These are phyloP conservation scores for Salix brachista DNA, from an alignment of 345 rosid genomes.

Conservation along the genomic window DNA sequence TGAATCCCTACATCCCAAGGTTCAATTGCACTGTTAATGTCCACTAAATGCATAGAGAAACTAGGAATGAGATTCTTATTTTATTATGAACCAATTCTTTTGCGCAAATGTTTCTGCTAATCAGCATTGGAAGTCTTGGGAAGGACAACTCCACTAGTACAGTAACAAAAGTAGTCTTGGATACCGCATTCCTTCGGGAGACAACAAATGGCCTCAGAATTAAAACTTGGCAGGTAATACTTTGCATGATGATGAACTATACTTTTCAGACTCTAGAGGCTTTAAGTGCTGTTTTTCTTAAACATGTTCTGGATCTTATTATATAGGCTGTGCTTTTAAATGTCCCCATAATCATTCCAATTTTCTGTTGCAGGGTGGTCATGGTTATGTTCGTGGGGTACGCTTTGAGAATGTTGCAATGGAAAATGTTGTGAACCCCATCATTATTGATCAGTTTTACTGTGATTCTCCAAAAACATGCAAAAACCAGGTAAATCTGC, in stretches of 20 bases:
- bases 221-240: conserved; percentile 93
- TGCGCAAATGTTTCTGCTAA: background rate
- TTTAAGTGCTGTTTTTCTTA: background rate
- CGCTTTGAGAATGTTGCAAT: conserved; percentile 75
- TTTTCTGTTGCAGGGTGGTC: conserved; percentile 61
- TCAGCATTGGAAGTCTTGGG: conserved; percentile 93
- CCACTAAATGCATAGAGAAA: background rate
- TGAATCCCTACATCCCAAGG: background rate
- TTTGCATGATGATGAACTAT: background rate
- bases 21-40: background rate
- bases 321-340: background rate
- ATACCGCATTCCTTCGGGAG: conserved; percentile 69
- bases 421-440: conserved; percentile 79
- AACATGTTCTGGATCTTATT: background rate
- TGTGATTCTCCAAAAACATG: conserved; percentile 83
- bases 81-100: background rate
- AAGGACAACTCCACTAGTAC: conserved; percentile 67
- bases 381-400: conserved; percentile 78
- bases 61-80: background rate
- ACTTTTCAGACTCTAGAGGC: background rate
- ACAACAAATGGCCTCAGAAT: conserved; percentile 91
- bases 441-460: conserved; percentile 92
- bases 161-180: conserved; percentile 79
- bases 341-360: background rate
- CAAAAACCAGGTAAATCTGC: conserved; percentile 66